Base-by-base conservation (phyloP, 1,284 basidiomycete genomes). In the Puccinia coronata region DNA sequence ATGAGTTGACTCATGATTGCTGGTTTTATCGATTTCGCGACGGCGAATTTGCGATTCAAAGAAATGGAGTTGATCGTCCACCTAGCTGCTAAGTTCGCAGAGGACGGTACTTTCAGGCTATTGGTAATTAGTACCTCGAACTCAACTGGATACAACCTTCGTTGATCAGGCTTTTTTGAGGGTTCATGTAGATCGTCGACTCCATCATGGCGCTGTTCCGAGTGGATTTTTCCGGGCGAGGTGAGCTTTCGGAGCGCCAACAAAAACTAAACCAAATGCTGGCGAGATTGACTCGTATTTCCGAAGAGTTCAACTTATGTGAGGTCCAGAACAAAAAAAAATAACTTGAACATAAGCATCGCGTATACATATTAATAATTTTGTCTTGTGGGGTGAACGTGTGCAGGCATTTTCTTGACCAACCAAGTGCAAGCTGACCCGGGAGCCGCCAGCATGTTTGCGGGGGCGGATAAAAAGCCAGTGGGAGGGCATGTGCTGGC, bases 161-260 rank as follows among this genome's bases (percentile, higher is more conserved):
- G n/a, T n/a, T n/a, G n/a, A n/a, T n/a, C n/a, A 18, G 34, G 55
- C 20, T 25, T 49, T 11, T 41, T 1, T 23, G 65, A 2, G 39
- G 39, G 73, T 67, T 28, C 34, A 63, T 59, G 2, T 83, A 94
- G 92, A 93, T 97, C 82, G 91, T 94, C 39, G 93, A 98, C 86
- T 95, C 93, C 83, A 95, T 97, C 83, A 96, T 98, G 93, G 95
- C 95, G 41, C 89, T 96, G 12, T 97, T 97, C 87, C 86, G 87
- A 16, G 93, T 94, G 25, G 95, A 97, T 86, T 97, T 89, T 86
- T 93, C 93, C 6, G 95, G 95, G 14, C 88, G 95, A 87, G 95
- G 95, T 41, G 95, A 97, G 86, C 87, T 97, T 34, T 94, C 93
- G 81, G 95, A 96, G 87, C 89, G 95, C 69, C 95, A 96, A 85